Evolutionary conservation across 1,284 basidiomycete species (phyloP).

Genomic region (Ceratobasidium sp.): DNA sequence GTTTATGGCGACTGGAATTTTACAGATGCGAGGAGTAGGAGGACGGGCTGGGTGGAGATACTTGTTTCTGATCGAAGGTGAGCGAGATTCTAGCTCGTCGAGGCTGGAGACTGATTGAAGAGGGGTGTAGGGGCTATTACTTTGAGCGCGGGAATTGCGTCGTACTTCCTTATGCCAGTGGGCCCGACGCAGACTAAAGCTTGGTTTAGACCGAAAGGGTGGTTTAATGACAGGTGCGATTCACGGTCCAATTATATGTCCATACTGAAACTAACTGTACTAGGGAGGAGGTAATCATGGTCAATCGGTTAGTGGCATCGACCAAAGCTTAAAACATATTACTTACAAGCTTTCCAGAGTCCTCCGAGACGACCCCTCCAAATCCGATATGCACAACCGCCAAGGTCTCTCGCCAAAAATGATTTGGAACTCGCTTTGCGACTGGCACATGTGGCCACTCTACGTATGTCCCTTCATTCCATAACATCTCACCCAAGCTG

Average conservation of each 20-base stretch:
- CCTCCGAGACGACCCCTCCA: constrained; percentile 78
- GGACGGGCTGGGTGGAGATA: constrained; percentile 65
- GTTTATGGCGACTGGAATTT: constrained; percentile 74
- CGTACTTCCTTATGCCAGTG: constrained; percentile 78
- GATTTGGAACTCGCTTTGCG: constrained; percentile 69
- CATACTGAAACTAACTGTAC: constrained; percentile 42
- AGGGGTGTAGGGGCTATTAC: constrained; percentile 62
- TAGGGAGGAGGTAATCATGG: constrained; percentile 67
- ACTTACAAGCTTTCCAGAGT: constrained; percentile 56
- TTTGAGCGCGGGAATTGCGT: constrained; percentile 68
- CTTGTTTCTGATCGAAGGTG: constrained; percentile 55
- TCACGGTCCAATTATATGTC: neutral
- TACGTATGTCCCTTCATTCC: constrained; percentile 66
- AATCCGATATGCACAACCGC: constrained; percentile 83
- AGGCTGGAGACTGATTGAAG: neutral
- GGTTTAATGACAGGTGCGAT: constrained; percentile 68
- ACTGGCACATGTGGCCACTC: constrained; percentile 79
- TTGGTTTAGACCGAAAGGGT: constrained; percentile 77
- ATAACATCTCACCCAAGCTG: neutral
- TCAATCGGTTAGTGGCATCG: constrained; percentile 56
- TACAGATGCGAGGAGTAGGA: constrained; percentile 69
- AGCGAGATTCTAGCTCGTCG: neutral
- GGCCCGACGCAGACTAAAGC: constrained; percentile 76
- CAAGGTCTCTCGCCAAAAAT: constrained; percentile 71
- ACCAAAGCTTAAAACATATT: neutral